These are phyloP conservation scores for Ploettnerulaceae sp. DNA, from an alignment of 2,329 filamentous ascomycete species.

Conservation along the genomic window DNA sequence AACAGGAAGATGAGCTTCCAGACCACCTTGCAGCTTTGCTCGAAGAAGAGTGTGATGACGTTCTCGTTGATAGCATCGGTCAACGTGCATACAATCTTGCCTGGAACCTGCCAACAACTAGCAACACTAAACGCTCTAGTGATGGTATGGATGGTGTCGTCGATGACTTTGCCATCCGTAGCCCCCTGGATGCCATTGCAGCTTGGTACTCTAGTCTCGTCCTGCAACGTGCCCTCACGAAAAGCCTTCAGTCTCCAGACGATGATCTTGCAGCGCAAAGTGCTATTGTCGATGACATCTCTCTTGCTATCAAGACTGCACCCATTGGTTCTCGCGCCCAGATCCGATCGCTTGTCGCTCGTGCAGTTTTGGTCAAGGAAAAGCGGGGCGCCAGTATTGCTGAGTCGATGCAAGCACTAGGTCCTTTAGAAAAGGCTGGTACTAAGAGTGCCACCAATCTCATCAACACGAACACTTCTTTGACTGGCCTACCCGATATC, in stretches of 20 bases:
- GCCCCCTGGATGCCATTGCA: conserved; percentile 82
- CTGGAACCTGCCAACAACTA: conserved; percentile 73
- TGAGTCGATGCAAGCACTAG: conserved; percentile 49
- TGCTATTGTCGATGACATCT: conserved; percentile 48
- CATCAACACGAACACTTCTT: conserved; percentile 43
- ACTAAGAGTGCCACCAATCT: conserved; percentile 35
- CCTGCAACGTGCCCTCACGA: conserved; percentile 64
- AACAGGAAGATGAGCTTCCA: conserved; percentile 58
- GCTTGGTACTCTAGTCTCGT: conserved; percentile 82
- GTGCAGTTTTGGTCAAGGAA: conserved; percentile 51
- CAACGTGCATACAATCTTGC: conserved; percentile 86
- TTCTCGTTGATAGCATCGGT: conserved; percentile 71
- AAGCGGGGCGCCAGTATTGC: conserved; percentile 53
- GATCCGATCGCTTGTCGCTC: conserved; percentile 53
- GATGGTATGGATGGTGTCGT: conserved; percentile 78
- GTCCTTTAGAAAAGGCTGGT: conserved; percentile 37
- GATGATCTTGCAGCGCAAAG: conserved; percentile 40
- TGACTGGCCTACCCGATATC: conserved; percentile 46
- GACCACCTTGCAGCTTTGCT: conserved; percentile 72
- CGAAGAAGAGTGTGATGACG: conserved; percentile 74
- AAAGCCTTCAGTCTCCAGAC: conserved; percentile 53
- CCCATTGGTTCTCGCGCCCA: conserved; percentile 73
- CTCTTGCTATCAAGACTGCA: conserved; percentile 66
- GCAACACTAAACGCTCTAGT: conserved; percentile 58
- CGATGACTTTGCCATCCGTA: conserved; percentile 78